Evolutionary conservation across 768 basidiomycete genomes (phyloP).

Genomic region (Boletus bicolor): DNA sequence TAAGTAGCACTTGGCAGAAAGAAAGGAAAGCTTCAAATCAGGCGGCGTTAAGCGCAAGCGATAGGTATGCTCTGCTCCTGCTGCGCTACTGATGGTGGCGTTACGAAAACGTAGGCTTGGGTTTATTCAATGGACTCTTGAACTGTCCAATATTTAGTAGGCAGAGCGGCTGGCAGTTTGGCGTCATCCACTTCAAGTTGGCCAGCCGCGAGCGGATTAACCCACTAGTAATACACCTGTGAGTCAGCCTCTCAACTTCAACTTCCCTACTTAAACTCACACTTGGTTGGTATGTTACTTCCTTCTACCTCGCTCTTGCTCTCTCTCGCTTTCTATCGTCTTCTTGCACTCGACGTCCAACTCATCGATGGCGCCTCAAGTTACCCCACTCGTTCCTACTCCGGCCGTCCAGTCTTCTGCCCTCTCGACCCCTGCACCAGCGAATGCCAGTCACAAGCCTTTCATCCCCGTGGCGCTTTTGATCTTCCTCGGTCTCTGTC

Average conservation of each 20-base stretch:
- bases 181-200: neutral
- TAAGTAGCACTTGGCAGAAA: no score
- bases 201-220: conserved; percentile 8
- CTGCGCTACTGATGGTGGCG: no score
- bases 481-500: conserved; percentile 25
- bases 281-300: conserved; percentile 1
- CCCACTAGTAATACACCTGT: neutral
- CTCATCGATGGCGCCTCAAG: conserved; percentile 25
- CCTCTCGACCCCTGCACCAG: neutral
- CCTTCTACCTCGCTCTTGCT: conserved; percentile 12
- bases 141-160: neutral
- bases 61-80: no score
- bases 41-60: no score
- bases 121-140: neutral
- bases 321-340: conserved; percentile 10
- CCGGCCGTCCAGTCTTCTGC: conserved; percentile 2
- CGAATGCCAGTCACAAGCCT: neutral
- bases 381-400: neutral
- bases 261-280: conserved; percentile 4
- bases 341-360: neutral
- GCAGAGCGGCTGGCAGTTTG: neutral
- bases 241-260: conserved; percentile 22
- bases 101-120: no score
- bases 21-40: no score
- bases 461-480: conserved; percentile 20